Conservation (phyloP, 306 rosid genomes). For the Crotalaria pallida region DNA sequence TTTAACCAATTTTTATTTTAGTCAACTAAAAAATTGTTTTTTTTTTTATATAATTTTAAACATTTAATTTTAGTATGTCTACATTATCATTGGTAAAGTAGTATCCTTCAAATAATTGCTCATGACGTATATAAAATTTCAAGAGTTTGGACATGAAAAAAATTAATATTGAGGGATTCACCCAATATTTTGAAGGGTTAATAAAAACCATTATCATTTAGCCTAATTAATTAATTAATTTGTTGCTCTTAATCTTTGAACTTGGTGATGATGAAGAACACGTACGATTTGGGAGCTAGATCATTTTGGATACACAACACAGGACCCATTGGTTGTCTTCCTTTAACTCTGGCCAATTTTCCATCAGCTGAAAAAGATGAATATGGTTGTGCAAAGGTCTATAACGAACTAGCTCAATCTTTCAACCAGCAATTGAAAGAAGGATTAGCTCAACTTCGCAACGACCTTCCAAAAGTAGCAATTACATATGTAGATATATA, state of each 20-base stretch:
- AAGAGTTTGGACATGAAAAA: too few species aligned
- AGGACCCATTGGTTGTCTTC: conserved; percentile 37
- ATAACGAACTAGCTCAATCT: conserved; percentile 47
- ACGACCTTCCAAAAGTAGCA: conserved; percentile 42
- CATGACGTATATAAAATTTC: too few species aligned
- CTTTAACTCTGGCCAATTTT: conserved; percentile 19
- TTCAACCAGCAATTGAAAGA: conserved; percentile 53
- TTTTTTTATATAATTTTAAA: too few species aligned
- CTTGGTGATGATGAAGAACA: background rate
- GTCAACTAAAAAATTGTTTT: too few species aligned
- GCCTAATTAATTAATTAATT: background rate
- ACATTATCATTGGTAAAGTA: too few species aligned
- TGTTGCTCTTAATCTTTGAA: background rate
- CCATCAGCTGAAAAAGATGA: conserved; percentile 20
- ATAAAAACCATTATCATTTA: too few species aligned
- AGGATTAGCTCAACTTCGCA: conserved; percentile 33
- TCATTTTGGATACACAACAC: conserved; percentile 39
- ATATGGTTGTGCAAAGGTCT: conserved; percentile 44
- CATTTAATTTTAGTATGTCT: too few species aligned
- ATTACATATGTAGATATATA: conserved; percentile 53
- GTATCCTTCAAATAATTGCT: too few species aligned
- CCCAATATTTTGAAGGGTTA: too few species aligned
- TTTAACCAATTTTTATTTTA: too few species aligned
- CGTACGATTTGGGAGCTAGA: conserved; percentile 31
- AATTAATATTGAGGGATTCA: too few species aligned